These are phyloP conservation scores for Staphylotrichum tortipilum DNA, from an alignment of 495 filamentous ascomycete genomes.

Conservation along the genomic window DNA sequence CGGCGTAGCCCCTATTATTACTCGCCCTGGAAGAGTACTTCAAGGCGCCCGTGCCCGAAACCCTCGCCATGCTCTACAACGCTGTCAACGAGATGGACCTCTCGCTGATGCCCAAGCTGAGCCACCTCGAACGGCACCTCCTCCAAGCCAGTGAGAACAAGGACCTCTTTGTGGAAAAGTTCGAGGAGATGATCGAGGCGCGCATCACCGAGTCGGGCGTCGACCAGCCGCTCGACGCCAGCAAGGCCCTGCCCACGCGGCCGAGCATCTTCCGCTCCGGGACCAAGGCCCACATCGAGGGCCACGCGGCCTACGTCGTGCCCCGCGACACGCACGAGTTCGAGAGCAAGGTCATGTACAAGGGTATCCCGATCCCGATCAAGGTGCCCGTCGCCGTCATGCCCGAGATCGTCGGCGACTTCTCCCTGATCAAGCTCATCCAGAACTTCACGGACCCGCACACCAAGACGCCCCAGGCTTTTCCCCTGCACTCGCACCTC, in stretches of 20 bases:
- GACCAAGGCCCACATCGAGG: constrained; percentile 46
- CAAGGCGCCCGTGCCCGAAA: constrained; percentile 81
- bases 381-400: constrained; percentile 88
- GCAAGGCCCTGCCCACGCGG: constrained; percentile 38
- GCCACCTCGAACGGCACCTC: constrained; percentile 73
- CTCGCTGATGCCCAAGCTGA: constrained; percentile 82
- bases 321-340: constrained; percentile 96
- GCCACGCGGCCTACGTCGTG: constrained; percentile 48
- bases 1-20: constrained; percentile 69
- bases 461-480: constrained; percentile 71
- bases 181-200: constrained; percentile 81
- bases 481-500: constrained; percentile 80
- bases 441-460: constrained; percentile 83
- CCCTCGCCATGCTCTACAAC: constrained; percentile 79
- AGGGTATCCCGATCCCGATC: constrained; percentile 90
- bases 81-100: constrained; percentile 96
- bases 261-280: constrained; percentile 44
- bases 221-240: constrained; percentile 38
- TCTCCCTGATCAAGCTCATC: constrained; percentile 93
- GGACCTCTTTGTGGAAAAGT: constrained; percentile 96
- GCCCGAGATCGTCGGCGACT: constrained; percentile 95
- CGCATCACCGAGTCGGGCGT: constrained; percentile 43
- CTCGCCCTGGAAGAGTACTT: constrained; percentile 98
- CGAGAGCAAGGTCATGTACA: constrained; percentile 88
- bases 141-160: constrained; percentile 86